A percentile compares a stretch with the other conserved stretches of the same genome.
Evolutionary conservation across 331 rosid species (phyloP).

Genomic region (Quercus phellos): DNA sequence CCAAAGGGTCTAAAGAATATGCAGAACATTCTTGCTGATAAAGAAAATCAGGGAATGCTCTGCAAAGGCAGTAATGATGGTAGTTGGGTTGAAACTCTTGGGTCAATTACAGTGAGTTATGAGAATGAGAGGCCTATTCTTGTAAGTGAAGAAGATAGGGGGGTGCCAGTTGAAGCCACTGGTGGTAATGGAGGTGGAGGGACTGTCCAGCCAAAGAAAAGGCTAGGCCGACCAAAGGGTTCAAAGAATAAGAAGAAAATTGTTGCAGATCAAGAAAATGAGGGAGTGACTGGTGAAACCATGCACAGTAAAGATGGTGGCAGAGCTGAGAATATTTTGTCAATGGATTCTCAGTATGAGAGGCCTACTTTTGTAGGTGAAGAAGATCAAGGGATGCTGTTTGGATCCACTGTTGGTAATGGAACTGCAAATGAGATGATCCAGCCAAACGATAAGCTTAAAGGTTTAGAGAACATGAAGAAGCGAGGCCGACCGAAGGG

Average conservation of each 20-base stretch:
- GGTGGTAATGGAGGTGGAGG: conserved; percentile 9
- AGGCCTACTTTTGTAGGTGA: no score
- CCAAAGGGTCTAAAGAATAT: conserved; percentile 37
- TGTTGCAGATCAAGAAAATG: conserved; percentile 1
- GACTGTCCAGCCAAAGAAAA: not conserved
- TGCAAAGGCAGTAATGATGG: not conserved
- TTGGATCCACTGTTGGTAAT: no score
- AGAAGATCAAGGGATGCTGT: no score
- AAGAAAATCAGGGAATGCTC: not conserved
- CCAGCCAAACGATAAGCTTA: no score
- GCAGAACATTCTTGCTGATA: conserved; percentile 15
- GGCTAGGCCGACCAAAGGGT: not conserved
- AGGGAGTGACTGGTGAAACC: conserved; percentile 1
- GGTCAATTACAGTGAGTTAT: not conserved
- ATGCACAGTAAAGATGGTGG: not conserved
- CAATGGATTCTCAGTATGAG: no score
- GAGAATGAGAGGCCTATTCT: conserved; percentile 14
- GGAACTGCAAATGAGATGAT: no score
- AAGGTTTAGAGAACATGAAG: not conserved
- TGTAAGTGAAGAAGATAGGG: conserved; percentile 16
- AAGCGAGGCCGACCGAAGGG: conserved; percentile 11
- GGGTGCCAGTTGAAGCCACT: not conserved
- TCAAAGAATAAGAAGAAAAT: not conserved
- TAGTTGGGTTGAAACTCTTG: not conserved
- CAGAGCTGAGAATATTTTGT: no score